Evolutionary conservation across 1,284 basidiomycete species (phyloP).

Genomic region (Heterobasidion occidentale): DNA sequence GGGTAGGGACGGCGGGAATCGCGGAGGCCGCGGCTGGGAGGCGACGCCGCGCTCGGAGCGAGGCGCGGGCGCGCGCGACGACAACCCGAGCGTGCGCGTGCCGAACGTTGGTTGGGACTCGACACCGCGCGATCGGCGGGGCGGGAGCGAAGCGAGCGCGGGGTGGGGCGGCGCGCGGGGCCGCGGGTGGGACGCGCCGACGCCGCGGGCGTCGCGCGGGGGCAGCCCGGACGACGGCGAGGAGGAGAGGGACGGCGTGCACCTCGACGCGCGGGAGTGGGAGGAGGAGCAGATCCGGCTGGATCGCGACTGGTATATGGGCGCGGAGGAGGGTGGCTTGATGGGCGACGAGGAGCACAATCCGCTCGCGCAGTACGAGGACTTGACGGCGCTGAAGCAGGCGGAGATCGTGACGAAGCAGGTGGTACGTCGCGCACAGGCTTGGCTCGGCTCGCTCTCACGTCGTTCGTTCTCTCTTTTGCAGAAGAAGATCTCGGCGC

Average conservation of each 20-base stretch:
- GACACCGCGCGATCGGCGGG: slow-evolving; percentile 59
- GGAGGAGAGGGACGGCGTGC: slow-evolving; percentile 33
- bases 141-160: slow-evolving; percentile 31
- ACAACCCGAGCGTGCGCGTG: slow-evolving; percentile 80
- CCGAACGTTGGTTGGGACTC: slow-evolving; percentile 89
- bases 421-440: slow-evolving; percentile 37
- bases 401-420: slow-evolving; percentile 77
- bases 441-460: background rate
- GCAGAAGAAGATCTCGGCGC: slow-evolving; percentile 81
- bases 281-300: slow-evolving; percentile 88
- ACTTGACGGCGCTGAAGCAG: slow-evolving; percentile 64
- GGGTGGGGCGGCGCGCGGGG: slow-evolving; percentile 53
- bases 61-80: slow-evolving; percentile 36
- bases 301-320: slow-evolving; percentile 92
- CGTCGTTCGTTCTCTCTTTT: slow-evolving; percentile 6
- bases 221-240: slow-evolving; percentile 59
- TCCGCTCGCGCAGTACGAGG: slow-evolving; percentile 88
- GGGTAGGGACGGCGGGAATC: background rate
- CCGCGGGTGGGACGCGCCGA: slow-evolving; percentile 80
- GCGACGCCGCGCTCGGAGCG: slow-evolving; percentile 61
- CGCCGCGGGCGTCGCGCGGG: slow-evolving; percentile 60
- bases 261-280: slow-evolving; percentile 71
- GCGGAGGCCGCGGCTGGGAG: slow-evolving; percentile 44
- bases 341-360: slow-evolving; percentile 90
- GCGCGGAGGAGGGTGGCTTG: slow-evolving; percentile 79